Percentiles rank a stretch among this genome's conserved stretches.
Conservation (phyloP, 495 filamentous ascomycete species). For the Aspergillus steynii region DNA sequence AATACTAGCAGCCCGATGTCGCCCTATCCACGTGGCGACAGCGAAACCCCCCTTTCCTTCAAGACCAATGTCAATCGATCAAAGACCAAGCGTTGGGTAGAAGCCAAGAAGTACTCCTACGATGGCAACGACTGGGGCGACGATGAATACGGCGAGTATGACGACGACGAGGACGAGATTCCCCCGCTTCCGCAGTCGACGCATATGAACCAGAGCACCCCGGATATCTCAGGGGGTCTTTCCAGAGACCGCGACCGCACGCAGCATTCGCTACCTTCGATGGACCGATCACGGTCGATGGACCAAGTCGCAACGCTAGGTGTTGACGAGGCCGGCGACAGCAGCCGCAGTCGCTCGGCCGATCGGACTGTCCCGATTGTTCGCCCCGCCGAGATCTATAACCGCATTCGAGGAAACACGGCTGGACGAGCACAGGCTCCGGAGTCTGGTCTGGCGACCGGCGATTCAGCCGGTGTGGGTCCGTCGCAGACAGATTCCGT, state of each 20-base stretch:
- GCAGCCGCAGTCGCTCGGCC: slow-evolving; percentile 52
- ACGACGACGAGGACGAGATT: slow-evolving; percentile 46
- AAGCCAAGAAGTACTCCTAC: slow-evolving; percentile 84
- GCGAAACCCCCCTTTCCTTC: slow-evolving; percentile 55
- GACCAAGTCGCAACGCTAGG: slow-evolving; percentile 26
- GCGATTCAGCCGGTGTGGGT: slow-evolving; percentile 1
- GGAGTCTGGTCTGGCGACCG: slow-evolving; percentile 39
- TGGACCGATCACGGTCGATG: slow-evolving; percentile 44
- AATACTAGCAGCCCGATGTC: slow-evolving; percentile 31
- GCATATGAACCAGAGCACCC: slow-evolving; percentile 36
- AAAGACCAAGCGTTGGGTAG: slow-evolving; percentile 93
- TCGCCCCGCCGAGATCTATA: slow-evolving; percentile 78
- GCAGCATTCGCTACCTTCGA: slow-evolving; percentile 25
- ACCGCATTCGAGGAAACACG: slow-evolving; percentile 67
- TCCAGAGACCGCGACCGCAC: neutral
- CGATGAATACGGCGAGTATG: slow-evolving; percentile 78
- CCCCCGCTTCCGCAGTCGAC: slow-evolving; percentile 46
- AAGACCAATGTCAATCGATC: slow-evolving; percentile 83
- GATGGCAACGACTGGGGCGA: slow-evolving; percentile 95
- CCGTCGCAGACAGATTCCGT: slow-evolving; percentile 20
- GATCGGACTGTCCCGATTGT: slow-evolving; percentile 54
- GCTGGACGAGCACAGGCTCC: slow-evolving; percentile 54
- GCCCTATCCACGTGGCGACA: slow-evolving; percentile 27
- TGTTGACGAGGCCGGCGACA: slow-evolving; percentile 18
- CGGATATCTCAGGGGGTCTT: slow-evolving; percentile 16